These are phyloP conservation scores for Syzygium aromaticum DNA, from an alignment of 345 rosid species.

Conservation along the genomic window DNA sequence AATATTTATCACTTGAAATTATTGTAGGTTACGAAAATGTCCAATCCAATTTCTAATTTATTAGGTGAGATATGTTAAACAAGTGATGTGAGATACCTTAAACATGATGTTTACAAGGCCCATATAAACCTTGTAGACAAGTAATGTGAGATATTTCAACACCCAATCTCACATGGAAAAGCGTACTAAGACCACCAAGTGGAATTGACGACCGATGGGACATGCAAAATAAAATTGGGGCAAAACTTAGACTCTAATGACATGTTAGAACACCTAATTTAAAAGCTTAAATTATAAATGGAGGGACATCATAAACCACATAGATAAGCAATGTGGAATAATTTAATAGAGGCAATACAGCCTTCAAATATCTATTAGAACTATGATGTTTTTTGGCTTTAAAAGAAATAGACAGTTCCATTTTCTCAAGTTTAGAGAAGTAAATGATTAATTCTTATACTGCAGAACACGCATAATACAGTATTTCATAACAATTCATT, in stretches of 20 bases:
- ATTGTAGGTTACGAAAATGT: not conserved
- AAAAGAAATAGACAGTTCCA: not conserved
- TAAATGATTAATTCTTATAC: not conserved
- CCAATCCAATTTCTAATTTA: not conserved
- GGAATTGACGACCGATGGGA: not conserved
- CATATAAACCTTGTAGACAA: not conserved
- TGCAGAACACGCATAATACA: not conserved
- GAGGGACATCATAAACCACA: not conserved
- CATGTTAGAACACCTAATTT: not conserved
- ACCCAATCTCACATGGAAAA: not conserved
- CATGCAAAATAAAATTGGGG: not conserved
- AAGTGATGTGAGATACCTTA: not conserved
- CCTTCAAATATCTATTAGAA: not conserved
- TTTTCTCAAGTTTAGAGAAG: not conserved
- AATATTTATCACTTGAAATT: not conserved
- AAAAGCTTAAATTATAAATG: not conserved
- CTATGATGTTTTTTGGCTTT: not conserved
- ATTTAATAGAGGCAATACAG: not conserved
- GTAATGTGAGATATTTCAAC: not conserved
- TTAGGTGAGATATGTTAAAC: not conserved
- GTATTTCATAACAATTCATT: not conserved
- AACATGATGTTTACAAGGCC: not conserved
- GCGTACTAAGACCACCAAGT: not conserved
- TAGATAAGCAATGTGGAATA: not conserved
- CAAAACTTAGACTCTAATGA: not conserved